A percentile compares a stretch with the other conserved stretches of the same genome.
These are phyloP conservation scores for Euphorbia tirucalli DNA, from an alignment of 345 rosid species.

Conservation along the genomic window DNA sequence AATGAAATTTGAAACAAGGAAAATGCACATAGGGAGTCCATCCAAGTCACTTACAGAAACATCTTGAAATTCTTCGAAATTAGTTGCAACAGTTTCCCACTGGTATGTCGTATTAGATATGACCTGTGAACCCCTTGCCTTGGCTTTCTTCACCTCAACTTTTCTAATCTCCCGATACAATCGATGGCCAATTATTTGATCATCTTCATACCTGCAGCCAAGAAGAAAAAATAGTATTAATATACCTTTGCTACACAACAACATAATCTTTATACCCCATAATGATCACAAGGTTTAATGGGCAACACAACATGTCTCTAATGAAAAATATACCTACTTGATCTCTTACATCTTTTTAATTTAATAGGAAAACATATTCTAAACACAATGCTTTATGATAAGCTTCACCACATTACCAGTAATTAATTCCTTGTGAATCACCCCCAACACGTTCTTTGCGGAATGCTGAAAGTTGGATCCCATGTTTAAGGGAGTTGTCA, in stretches of 20 bases:
- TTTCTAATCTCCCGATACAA: slow-evolving; percentile 90
- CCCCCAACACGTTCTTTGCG: slow-evolving; percentile 97
- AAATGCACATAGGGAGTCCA: slow-evolving; percentile 4
- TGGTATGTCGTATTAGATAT: slow-evolving; percentile 62
- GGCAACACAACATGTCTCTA: too few species aligned
- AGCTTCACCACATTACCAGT: slow-evolving; percentile 55
- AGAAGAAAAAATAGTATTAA: slow-evolving; percentile 21
- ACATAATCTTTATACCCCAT: background rate
- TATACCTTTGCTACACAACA: background rate
- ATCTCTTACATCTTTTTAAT: background rate
- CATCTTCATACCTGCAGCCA: slow-evolving; percentile 86
- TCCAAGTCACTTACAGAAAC: slow-evolving; percentile 52
- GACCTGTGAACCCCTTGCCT: slow-evolving; percentile 78
- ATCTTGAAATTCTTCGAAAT: slow-evolving; percentile 93
- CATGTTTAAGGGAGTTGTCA: slow-evolving; percentile 84
- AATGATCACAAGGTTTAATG: background rate
- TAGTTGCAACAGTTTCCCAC: slow-evolving; percentile 98
- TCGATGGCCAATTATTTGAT: slow-evolving; percentile 85
- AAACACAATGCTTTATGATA: slow-evolving; percentile 5
- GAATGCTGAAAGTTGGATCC: slow-evolving; percentile 71
- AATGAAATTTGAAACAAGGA: slow-evolving; percentile 1
- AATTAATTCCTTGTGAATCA: slow-evolving; percentile 88
- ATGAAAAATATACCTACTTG: background rate
- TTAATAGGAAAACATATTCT: slow-evolving; percentile 1
- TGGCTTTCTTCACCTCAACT: slow-evolving; percentile 71